A percentile compares a stretch with the other conserved stretches of the same genome.
phyloP scores from a whole-genome alignment of 768 basidiomycete species.

The Trametes meyenii region DNA sequence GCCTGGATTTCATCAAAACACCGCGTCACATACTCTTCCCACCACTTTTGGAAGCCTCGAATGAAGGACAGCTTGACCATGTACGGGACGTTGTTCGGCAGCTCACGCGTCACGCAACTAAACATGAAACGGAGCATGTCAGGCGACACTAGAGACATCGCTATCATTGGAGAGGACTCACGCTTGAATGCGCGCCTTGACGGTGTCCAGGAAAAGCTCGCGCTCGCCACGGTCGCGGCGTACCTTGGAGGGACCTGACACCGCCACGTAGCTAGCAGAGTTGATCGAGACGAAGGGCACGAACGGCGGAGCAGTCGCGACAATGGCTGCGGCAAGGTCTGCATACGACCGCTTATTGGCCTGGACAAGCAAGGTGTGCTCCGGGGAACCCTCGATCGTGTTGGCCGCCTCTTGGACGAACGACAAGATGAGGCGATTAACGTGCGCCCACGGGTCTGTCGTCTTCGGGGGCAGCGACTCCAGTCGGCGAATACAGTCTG shows the following conservation, averaged over 20 bases:
- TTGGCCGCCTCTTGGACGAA: constrained; percentile 12
- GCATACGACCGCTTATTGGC: constrained; percentile 37
- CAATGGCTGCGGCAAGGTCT: constrained; percentile 37
- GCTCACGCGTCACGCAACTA: constrained; percentile 47
- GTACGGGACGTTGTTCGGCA: constrained; percentile 48
- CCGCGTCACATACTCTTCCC: constrained; percentile 37
- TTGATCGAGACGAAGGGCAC: constrained; percentile 32
- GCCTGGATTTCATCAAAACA: constrained; percentile 41
- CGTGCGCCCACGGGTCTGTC: constrained; percentile 15
- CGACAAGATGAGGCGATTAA: constrained; percentile 11
- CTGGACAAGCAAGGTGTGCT: constrained; percentile 41
- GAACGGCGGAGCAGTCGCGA: constrained; percentile 46
- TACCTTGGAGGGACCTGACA: background rate
- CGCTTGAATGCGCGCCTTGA: background rate
- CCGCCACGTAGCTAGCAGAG: background rate
- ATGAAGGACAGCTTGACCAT: constrained; percentile 46
- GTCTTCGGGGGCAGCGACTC: constrained; percentile 12
- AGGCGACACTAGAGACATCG: background rate
- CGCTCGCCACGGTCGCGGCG: background rate
- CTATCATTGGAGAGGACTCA: background rate
- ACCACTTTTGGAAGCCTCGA: constrained; percentile 38
- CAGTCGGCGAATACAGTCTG: background rate
- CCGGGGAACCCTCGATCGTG: constrained; percentile 14
- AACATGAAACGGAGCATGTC: background rate
- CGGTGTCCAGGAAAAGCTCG: background rate